Base-by-base conservation (phyloP, 192 early-diverging fungal species). In the Pilaira anomala region DNA sequence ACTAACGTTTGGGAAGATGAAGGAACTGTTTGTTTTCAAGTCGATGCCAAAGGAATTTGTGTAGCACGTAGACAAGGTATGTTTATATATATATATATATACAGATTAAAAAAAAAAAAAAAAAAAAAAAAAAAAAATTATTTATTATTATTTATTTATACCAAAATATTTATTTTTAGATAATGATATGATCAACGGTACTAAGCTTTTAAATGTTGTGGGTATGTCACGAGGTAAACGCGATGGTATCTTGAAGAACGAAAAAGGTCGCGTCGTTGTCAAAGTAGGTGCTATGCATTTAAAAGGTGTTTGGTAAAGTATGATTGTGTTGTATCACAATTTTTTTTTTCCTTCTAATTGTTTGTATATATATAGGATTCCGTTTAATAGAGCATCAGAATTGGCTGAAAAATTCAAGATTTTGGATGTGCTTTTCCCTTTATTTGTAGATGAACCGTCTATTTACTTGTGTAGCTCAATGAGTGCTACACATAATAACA, bases 181-280 rank as follows among this genome's bases (percentile, higher is more conserved):
- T 66, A 89, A 92, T 69, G 79, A 91, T 58, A 91, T 90, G 86
- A 85, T 91, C 29, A 91, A 93, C 66, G 89, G 91, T 46, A 93
- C 91, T 13, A 93, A 93, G 73, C 77, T 93, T 39, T 76, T 93
- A 28, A 93, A 93, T 63, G 88, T 93, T 21, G 86, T 85, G 9
- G 88, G 88, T 55, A 91, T 93, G 88, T 88, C 91, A 60, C 87
- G 91, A 21, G 91, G 91, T 50, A 91, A 90, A 69, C 77, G 91
- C 33, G 91, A 93, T 58, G 89, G 88, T 7, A 91, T 93, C 49
- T 76, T 93, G 36, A 93, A 93, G 72, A 88, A 90, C 66, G 91
- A 93, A 69, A 91, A 91, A 75, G 91, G 85, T 25, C 79, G 91
- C 53, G 82, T 86, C 3, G 91, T 93, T 3, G 88, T 93, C 53